phyloP scores from a whole-genome alignment of 352 stramenopile species.

The Pythium oligandrum region DNA sequence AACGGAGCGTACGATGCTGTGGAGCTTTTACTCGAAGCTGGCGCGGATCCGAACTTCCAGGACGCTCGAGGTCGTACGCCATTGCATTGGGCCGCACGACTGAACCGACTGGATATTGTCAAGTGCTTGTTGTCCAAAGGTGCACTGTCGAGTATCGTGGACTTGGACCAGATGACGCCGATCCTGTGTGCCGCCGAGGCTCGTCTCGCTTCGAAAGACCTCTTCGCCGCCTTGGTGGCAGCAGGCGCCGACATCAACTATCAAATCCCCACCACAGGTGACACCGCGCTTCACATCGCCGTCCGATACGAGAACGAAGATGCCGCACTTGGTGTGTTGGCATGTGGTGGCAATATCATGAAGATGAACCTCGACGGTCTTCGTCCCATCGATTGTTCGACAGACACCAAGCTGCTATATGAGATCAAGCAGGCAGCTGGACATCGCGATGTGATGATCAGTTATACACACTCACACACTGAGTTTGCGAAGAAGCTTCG shows the following conservation, averaged over 20 bases:
- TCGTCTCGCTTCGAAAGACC: conserved; percentile 33
- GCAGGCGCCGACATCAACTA: conserved; percentile 76
- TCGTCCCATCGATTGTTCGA: conserved; percentile 73
- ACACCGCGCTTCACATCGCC: conserved; percentile 74
- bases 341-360: conserved; percentile 67
- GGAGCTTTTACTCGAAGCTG: conserved; percentile 61
- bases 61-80: conserved; percentile 60
- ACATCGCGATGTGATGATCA: conserved; percentile 83
- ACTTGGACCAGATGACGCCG: conserved; percentile 64
- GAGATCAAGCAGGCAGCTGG: conserved; percentile 78
- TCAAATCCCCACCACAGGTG: conserved; percentile 44
- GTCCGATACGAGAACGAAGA: conserved; percentile 59
- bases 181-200: conserved; percentile 58
- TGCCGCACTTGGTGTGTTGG: conserved; percentile 63
- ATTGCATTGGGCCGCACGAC: conserved; percentile 71
- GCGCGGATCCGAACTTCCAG: conserved; percentile 72
- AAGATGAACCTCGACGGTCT: conserved; percentile 65
- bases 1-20: conserved; percentile 50
- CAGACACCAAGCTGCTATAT: conserved; percentile 70
- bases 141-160: conserved; percentile 37
- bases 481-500: conserved; percentile 82
- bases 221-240: conserved; percentile 48
- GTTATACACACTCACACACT: conserved; percentile 79
- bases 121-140: conserved; percentile 35
- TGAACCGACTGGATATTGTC: conserved; percentile 54